Conservation (phyloP, 352 stramenopile genomes). For the Phytopythium vexans region DNA sequence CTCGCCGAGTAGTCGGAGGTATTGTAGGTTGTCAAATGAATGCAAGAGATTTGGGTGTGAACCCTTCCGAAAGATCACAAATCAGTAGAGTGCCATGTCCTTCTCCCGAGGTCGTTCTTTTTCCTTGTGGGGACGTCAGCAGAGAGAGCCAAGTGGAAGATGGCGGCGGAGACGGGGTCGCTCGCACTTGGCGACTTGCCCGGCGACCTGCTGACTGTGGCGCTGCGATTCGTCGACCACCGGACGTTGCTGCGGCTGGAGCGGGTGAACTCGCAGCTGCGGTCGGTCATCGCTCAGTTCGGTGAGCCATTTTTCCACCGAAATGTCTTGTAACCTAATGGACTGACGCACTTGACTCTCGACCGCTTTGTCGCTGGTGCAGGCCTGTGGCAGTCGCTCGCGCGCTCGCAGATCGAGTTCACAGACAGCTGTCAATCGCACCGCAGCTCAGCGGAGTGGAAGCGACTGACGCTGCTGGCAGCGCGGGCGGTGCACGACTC, state of each 20-base stretch:
- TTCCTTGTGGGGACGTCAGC: constrained; percentile 1
- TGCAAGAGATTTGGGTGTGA: neutral
- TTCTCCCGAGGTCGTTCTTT: neutral
- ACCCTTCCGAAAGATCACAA: too few species aligned
- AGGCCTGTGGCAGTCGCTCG: constrained; percentile 33
- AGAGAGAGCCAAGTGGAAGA: neutral
- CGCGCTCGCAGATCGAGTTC: constrained; percentile 13
- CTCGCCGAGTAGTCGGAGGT: neutral
- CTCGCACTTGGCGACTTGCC: constrained; percentile 28
- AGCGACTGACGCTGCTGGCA: constrained; percentile 24
- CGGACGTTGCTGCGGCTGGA: constrained; percentile 31
- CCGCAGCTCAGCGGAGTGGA: constrained; percentile 21
- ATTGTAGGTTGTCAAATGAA: neutral
- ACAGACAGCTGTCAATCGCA: neutral
- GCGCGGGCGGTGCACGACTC: constrained; percentile 10
- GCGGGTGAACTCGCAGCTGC: constrained; percentile 9
- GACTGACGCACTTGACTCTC: neutral
- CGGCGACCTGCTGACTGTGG: constrained; percentile 31
- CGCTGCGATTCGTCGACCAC: constrained; percentile 39
- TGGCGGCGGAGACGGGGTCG: constrained; percentile 1
- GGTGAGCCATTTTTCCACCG: constrained; percentile 7
- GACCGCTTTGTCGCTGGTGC: neutral
- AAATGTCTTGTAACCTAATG: neutral
- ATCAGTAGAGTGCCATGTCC: too few species aligned
- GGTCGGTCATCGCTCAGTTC: constrained; percentile 13